These are phyloP conservation scores for Phytophthora aleatoria DNA, from an alignment of 352 stramenopile genomes.

Conservation along the genomic window DNA sequence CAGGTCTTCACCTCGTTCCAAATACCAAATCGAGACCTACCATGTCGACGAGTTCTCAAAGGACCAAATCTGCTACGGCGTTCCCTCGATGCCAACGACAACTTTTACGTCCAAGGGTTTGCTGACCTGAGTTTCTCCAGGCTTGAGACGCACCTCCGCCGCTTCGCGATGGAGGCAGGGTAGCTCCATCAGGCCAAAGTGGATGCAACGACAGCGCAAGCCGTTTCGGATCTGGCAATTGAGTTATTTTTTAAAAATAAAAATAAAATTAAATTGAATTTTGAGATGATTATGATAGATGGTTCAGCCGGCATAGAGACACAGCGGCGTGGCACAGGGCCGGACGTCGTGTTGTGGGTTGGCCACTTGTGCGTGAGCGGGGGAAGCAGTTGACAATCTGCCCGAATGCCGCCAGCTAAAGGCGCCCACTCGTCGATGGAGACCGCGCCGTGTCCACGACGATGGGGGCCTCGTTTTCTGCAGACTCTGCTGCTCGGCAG, in stretches of 20 bases:
- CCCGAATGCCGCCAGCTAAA: slow-evolving; percentile 14
- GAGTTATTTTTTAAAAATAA: too few species aligned
- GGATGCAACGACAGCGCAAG: background rate
- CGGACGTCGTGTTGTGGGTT: slow-evolving; percentile 6
- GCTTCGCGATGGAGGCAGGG: slow-evolving; percentile 32
- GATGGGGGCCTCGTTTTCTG: too few species aligned
- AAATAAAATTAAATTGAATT: too few species aligned
- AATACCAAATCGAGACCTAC: slow-evolving; percentile 63
- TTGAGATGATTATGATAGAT: slow-evolving; percentile 10
- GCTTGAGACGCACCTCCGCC: slow-evolving; percentile 32
- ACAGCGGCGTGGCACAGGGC: background rate
- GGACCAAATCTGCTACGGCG: slow-evolving; percentile 58
- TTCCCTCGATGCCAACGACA: slow-evolving; percentile 16
- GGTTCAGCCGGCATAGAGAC: slow-evolving; percentile 12
- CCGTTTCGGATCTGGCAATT: too few species aligned
- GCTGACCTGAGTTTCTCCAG: background rate
- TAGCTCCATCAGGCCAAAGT: slow-evolving; percentile 3
- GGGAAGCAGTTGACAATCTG: slow-evolving; percentile 7
- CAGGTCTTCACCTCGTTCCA: slow-evolving; percentile 18
- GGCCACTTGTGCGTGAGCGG: background rate
- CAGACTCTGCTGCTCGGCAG: slow-evolving; percentile 20
- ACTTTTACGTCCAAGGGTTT: slow-evolving; percentile 32
- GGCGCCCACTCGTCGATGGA: slow-evolving; percentile 4
- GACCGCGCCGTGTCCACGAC: slow-evolving; percentile 5
- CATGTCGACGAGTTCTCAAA: slow-evolving; percentile 41